These are phyloP conservation scores for Tinospora cordifolia DNA, from an alignment of 164 flowering plant species.

Conservation along the genomic window DNA sequence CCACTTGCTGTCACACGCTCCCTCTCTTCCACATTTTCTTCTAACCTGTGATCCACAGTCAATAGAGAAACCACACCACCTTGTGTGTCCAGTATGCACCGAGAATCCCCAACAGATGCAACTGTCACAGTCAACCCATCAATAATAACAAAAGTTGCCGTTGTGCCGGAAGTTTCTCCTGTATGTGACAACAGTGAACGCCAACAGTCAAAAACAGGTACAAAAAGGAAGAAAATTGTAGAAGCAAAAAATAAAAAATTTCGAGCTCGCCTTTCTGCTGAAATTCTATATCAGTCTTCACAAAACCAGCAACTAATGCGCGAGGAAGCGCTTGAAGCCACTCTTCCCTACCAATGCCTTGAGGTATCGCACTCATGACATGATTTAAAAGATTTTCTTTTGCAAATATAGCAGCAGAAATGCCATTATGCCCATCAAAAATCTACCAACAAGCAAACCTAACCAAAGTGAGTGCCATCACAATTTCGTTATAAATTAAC, in stretches of 20 bases:
- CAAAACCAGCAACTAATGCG: conserved; percentile 93
- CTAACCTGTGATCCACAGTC: conserved; percentile 87
- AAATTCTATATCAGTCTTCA: conserved; percentile 93
- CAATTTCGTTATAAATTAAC: background rate
- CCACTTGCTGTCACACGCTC: conserved; percentile 90
- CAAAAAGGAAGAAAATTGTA: background rate
- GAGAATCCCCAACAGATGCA: conserved; percentile 87
- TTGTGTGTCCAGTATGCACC: conserved; percentile 79
- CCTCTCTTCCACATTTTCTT: conserved; percentile 86
- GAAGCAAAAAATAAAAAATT: background rate
- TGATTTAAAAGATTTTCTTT: conserved; percentile 76
- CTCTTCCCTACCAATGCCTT: conserved; percentile 62
- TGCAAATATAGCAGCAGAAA: conserved; percentile 83
- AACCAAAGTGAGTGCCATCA: background rate
- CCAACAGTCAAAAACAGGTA: conserved; percentile 7
- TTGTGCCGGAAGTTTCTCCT: conserved; percentile 91
- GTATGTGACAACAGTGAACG: conserved; percentile 7
- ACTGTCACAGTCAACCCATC: conserved; percentile 88
- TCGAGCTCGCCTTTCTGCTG: conserved; percentile 63
- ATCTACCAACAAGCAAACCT: conserved; percentile 43
- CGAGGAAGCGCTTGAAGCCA: conserved; percentile 96
- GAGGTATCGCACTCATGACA: conserved; percentile 87
- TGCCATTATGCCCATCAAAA: conserved; percentile 96
- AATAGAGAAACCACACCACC: conserved; percentile 71
- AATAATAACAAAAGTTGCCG: conserved; percentile 79